A percentile compares a stretch with the other conserved stretches of the same genome.
These are phyloP conservation scores for Aspergillus ellipticus DNA, from an alignment of 495 filamentous ascomycete genomes.

Conservation along the genomic window DNA sequence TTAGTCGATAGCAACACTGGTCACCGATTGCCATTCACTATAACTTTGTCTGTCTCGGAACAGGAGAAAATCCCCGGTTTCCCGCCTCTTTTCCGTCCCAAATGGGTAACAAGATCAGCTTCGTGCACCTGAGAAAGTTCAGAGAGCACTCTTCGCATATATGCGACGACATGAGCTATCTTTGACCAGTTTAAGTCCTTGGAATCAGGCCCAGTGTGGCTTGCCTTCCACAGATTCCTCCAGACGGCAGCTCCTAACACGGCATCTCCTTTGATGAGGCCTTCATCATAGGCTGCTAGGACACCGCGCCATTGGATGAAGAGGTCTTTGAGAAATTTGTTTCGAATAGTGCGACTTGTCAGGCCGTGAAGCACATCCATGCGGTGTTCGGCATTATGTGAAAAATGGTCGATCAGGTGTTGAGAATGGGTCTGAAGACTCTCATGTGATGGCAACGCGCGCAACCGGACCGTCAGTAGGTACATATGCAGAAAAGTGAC, in stretches of 20 bases:
- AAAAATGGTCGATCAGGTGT: constrained; percentile 87
- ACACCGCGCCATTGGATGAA: constrained; percentile 89
- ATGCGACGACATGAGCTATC: constrained; percentile 72
- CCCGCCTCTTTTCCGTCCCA: constrained; percentile 19
- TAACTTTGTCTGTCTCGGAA: constrained; percentile 30
- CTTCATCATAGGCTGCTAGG: constrained; percentile 83
- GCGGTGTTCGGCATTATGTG: constrained; percentile 81
- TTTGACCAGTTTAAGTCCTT: constrained; percentile 63
- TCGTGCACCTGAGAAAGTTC: constrained; percentile 63
- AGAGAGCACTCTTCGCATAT: constrained; percentile 66
- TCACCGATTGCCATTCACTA: constrained; percentile 31
- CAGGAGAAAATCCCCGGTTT: constrained; percentile 33
- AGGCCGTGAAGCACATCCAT: constrained; percentile 75
- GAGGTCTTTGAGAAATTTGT: constrained; percentile 86
- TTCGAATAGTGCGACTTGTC: constrained; percentile 58
- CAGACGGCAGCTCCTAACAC: constrained; percentile 84
- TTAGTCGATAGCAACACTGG: not conserved
- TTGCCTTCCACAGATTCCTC: constrained; percentile 86
- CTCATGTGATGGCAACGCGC: constrained; percentile 61
- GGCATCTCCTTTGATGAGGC: constrained; percentile 75
- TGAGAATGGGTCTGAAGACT: constrained; percentile 62
- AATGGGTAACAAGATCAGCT: constrained; percentile 43
- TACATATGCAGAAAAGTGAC: constrained; percentile 96
- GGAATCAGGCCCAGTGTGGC: constrained; percentile 33
- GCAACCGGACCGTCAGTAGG: constrained; percentile 80